Evolutionary conservation across 73 alveolate genomes (phyloP).

Genomic region (Paramecium sexaurelia): DNA sequence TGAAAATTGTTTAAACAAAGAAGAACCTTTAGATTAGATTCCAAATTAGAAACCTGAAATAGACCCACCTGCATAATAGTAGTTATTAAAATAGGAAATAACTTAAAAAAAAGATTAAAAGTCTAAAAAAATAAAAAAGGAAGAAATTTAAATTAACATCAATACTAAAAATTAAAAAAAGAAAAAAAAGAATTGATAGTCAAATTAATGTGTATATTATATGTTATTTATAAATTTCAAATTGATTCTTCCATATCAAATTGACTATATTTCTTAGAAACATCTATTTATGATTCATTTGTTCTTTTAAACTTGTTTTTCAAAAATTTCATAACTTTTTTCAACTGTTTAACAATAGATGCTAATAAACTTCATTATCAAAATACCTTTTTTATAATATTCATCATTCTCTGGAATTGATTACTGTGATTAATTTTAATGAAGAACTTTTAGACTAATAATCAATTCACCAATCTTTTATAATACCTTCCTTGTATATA

Average conservation of each 20-base stretch:
- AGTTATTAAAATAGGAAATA: neutral
- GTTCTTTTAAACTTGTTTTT: neutral
- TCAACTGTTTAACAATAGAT: neutral
- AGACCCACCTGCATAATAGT: neutral
- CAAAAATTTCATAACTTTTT: neutral
- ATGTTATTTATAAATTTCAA: neutral
- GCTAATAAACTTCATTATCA: neutral
- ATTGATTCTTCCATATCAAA: neutral
- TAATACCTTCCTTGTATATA: neutral
- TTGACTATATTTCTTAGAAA: neutral
- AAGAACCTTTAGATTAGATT: neutral
- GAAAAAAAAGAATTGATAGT: constrained; percentile 3
- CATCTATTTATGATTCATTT: neutral
- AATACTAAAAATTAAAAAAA: neutral
- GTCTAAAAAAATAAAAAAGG: neutral
- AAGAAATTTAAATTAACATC: neutral
- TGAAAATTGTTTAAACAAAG: constrained; percentile 57
- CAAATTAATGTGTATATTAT: neutral
- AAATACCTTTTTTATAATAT: neutral
- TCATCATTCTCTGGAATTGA: neutral
- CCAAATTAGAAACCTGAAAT: neutral
- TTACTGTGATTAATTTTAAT: neutral
- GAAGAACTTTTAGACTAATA: neutral
- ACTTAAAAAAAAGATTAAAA: neutral
- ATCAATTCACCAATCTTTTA: neutral